phyloP scores from a whole-genome alignment of 495 filamentous ascomycete genomes.

The Parathielavia appendiculata region DNA sequence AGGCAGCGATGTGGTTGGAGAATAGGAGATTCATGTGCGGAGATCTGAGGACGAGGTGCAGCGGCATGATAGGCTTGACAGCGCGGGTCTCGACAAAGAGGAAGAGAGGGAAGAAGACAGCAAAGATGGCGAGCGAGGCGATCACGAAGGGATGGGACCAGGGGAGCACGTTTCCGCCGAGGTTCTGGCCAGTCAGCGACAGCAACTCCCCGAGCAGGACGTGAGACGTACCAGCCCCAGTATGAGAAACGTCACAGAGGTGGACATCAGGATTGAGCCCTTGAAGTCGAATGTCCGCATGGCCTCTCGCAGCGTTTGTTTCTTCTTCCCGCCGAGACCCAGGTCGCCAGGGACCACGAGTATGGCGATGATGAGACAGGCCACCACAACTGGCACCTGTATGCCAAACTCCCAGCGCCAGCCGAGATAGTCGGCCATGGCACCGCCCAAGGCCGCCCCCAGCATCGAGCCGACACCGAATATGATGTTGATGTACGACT shows the following conservation, averaged over 20 bases:
- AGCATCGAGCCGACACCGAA: slow-evolving; percentile 57
- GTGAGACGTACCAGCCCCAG: slow-evolving; percentile 54
- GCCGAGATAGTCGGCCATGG: slow-evolving; percentile 66
- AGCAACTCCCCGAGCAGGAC: neutral
- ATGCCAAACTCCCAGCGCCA: slow-evolving; percentile 67
- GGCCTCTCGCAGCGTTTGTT: slow-evolving; percentile 49
- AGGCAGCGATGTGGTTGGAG: slow-evolving; percentile 59
- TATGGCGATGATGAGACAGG: slow-evolving; percentile 53
- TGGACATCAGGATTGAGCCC: slow-evolving; percentile 61
- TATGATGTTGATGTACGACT: slow-evolving; percentile 69
- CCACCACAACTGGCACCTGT: slow-evolving; percentile 59
- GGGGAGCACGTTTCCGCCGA: slow-evolving; percentile 64
- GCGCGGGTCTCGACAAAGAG: slow-evolving; percentile 58
- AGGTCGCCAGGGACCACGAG: slow-evolving; percentile 57
- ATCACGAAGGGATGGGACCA: slow-evolving; percentile 68
- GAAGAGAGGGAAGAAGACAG: slow-evolving; percentile 53
- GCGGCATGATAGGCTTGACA: slow-evolving; percentile 65
- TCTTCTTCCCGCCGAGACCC: slow-evolving; percentile 49
- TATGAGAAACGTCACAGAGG: slow-evolving; percentile 61
- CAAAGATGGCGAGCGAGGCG: slow-evolving; percentile 52
- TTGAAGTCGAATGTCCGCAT: slow-evolving; percentile 63
- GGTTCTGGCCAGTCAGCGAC: slow-evolving; percentile 46
- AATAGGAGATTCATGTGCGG: slow-evolving; percentile 66
- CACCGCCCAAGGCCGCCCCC: slow-evolving; percentile 68
- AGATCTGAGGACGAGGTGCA: slow-evolving; percentile 53